These are phyloP conservation scores for Rutidosis leptorrhynchoides DNA, from an alignment of 129 eudicot genomes.

Conservation along the genomic window DNA sequence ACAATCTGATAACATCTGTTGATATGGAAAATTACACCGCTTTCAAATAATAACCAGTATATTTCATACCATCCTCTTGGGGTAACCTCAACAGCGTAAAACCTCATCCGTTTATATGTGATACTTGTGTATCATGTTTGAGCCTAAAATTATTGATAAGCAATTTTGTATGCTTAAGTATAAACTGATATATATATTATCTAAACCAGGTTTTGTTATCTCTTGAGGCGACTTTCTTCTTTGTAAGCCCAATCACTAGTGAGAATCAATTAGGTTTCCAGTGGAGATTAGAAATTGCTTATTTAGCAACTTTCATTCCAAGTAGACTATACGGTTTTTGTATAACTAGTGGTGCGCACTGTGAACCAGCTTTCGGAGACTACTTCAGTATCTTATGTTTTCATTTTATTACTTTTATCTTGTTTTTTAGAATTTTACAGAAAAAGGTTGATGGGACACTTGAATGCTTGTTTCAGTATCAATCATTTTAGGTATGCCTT, in stretches of 20 bases:
- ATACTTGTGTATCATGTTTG: not conserved
- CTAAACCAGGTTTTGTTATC: not conserved
- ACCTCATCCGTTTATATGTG: too few species aligned
- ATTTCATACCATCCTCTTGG: too few species aligned
- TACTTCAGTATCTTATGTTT: not conserved
- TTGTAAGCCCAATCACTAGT: not conserved
- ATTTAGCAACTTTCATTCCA: not conserved
- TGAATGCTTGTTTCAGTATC: conserved; percentile 60
- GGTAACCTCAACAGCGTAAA: too few species aligned
- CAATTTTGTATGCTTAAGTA: not conserved
- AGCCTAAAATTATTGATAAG: not conserved
- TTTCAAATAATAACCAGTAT: not conserved
- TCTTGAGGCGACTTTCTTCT: not conserved
- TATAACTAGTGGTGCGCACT: not conserved
- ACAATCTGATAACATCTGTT: not conserved
- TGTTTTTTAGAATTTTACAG: conserved; percentile 37
- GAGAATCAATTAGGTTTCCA: not conserved
- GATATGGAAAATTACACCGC: not conserved
- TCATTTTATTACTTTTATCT: not conserved
- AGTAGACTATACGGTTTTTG: not conserved
- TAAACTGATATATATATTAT: not conserved
- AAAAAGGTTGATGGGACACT: conserved; percentile 59
- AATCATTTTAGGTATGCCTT: conserved; percentile 72
- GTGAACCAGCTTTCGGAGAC: not conserved
- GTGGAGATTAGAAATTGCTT: conserved; percentile 4